phyloP scores from a whole-genome alignment of 148 eudicot genomes.

The Chenopodium formosanum region DNA sequence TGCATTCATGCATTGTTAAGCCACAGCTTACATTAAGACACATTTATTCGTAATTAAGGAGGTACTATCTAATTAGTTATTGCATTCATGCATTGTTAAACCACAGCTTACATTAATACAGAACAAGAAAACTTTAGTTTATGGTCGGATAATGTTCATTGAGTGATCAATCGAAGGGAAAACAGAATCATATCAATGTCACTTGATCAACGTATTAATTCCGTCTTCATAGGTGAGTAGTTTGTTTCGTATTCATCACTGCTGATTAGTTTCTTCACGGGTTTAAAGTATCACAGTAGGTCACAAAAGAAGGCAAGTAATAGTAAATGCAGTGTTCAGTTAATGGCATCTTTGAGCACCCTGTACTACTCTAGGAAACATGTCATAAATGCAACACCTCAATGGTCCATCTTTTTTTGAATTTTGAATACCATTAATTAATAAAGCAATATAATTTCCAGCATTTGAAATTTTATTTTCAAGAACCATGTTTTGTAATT shows the following conservation, averaged over 20 bases:
- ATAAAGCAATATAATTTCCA: slow-evolving; percentile 2
- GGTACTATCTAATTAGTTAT: not conserved
- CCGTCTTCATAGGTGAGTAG: not conserved
- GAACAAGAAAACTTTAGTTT: no score
- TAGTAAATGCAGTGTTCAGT: slow-evolving; percentile 24
- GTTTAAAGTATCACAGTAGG: slow-evolving; percentile 3
- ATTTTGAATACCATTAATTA: slow-evolving; percentile 24
- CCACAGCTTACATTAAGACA: no score
- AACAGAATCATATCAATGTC: not conserved
- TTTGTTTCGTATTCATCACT: not conserved
- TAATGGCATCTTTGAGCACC: slow-evolving; percentile 17
- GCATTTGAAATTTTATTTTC: not conserved
- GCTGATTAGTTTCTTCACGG: slow-evolving; percentile 22
- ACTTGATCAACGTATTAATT: not conserved
- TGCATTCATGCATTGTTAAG: not conserved
- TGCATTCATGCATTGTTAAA: not conserved
- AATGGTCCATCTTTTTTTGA: slow-evolving; percentile 16
- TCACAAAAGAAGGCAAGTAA: slow-evolving; percentile 35
- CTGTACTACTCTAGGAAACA: slow-evolving; percentile 18
- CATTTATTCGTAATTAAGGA: not conserved
- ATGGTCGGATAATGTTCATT: not conserved
- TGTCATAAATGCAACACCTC: slow-evolving; percentile 40
- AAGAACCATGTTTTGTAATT: not conserved
- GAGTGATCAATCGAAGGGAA: not conserved
- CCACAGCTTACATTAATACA: no score